These are phyloP conservation scores for Magnaporthiopsis rhizophila DNA, from an alignment of 2,329 filamentous ascomycete genomes.

Conservation along the genomic window DNA sequence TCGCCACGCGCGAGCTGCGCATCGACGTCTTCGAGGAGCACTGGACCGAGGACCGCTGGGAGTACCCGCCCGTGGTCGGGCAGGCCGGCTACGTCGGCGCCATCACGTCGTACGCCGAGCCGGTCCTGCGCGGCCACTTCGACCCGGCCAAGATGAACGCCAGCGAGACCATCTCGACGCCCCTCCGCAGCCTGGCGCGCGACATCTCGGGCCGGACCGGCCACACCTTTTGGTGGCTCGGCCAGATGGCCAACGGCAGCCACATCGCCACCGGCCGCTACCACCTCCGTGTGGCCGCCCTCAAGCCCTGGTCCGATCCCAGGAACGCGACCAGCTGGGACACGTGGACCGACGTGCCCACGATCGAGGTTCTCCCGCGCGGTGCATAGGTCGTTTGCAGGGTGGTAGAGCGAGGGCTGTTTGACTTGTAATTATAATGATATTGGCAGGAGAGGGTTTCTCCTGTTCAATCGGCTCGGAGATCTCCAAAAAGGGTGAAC, in stretches of 20 bases:
- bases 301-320: conserved; percentile 10
- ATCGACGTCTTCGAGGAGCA: conserved; percentile 21
- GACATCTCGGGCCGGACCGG: conserved; percentile 13
- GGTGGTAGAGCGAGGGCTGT: too few relatives aligned
- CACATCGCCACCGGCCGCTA: conserved; percentile 24
- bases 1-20: conserved; percentile 19
- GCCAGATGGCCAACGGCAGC: conserved; percentile 20
- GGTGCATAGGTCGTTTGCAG: too few relatives aligned
- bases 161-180: conserved; percentile 11
- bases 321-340: conserved; percentile 9
- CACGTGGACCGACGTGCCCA: neutral
- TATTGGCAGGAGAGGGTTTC: too few relatives aligned
- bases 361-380: too few relatives aligned
- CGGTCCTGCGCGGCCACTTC: conserved; percentile 1
- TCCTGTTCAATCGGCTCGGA: too few relatives aligned
- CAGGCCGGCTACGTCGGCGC: conserved; percentile 16
- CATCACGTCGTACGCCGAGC: conserved; percentile 3
- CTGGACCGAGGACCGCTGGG: conserved; percentile 18
- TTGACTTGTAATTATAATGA: too few relatives aligned
- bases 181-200: conserved; percentile 15
- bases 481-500: too few relatives aligned
- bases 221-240: conserved; percentile 13
- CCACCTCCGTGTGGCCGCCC: conserved; percentile 14
- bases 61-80: conserved; percentile 18
- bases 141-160: conserved; percentile 6